Percentiles rank a stretch among this genome's conserved stretches.
These are phyloP conservation scores for Aeschynomene evenia DNA, from an alignment of 306 rosid genomes.

Conservation along the genomic window DNA sequence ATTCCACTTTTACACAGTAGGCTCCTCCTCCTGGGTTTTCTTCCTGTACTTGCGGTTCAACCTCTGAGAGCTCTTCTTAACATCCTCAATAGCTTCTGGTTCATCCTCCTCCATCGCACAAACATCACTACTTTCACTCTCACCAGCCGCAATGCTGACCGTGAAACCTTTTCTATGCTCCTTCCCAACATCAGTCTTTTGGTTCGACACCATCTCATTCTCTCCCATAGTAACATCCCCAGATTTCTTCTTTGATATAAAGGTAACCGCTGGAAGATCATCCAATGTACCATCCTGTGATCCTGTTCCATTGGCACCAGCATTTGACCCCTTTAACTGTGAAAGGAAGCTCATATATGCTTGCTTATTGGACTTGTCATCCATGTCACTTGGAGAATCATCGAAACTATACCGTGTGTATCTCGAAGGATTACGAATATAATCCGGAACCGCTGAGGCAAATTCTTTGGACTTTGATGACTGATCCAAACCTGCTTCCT, in stretches of 20 bases:
- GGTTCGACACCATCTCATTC: conserved; percentile 38
- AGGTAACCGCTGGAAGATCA: conserved; percentile 62
- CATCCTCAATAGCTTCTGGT: conserved; percentile 36
- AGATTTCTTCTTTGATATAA: conserved; percentile 77
- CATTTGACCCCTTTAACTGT: conserved; percentile 47
- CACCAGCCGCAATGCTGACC: conserved; percentile 51
- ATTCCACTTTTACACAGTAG: conserved; percentile 7
- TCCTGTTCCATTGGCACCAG: conserved; percentile 28
- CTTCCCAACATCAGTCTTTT: conserved; percentile 44
- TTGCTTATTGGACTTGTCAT: conserved; percentile 74
- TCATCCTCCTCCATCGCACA: conserved; percentile 97
- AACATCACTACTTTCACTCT: conserved; percentile 46
- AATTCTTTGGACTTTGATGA: conserved; percentile 30
- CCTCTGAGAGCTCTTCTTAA: conserved; percentile 46
- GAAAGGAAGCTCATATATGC: conserved; percentile 71
- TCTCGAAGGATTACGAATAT: conserved; percentile 64
- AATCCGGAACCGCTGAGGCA: conserved; percentile 74
- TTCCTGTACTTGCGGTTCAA: conserved; percentile 64
- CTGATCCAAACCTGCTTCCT: conserved; percentile 29
- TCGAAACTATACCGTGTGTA: conserved; percentile 65
- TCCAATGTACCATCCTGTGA: conserved; percentile 40
- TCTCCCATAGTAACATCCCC: conserved; percentile 60
- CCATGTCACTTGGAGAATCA: conserved; percentile 56
- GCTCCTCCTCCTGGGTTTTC: conserved; percentile 52
- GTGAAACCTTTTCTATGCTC: conserved; percentile 43